A percentile compares a stretch with the other conserved stretches of the same genome.
phyloP scores from a whole-genome alignment of 257 asterid species.

The Cordia subcordata region DNA sequence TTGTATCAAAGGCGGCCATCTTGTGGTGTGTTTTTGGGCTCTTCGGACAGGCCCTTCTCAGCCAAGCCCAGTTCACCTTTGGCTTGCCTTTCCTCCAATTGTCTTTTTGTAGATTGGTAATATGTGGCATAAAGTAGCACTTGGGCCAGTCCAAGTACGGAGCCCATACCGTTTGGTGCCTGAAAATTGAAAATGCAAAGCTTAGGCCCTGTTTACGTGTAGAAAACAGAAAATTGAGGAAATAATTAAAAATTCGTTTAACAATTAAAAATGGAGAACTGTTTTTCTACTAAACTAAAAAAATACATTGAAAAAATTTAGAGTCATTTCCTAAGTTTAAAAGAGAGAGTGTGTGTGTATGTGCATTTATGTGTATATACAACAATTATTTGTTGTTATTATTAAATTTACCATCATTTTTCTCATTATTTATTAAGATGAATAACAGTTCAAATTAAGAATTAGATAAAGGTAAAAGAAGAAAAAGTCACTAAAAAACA shows the following conservation, averaged over 20 bases:
- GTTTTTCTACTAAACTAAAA: no score
- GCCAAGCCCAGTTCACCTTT: conserved; percentile 40
- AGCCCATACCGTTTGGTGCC: conserved; percentile 79
- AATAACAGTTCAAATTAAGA: no score
- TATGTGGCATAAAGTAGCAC: conserved; percentile 57
- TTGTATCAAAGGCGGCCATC: neutral
- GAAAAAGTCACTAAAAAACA: no score
- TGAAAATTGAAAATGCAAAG: conserved; percentile 12
- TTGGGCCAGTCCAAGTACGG: conserved; percentile 73
- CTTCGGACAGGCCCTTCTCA: conserved; percentile 18
- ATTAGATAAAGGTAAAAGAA: no score
- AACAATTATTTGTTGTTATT: no score
- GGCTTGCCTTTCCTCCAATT: conserved; percentile 43
- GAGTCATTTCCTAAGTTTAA: no score
- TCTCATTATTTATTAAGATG: no score
- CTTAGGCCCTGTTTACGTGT: neutral
- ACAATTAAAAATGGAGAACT: no score
- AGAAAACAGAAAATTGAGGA: neutral
- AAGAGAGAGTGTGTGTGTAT: no score
- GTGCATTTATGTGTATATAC: no score
- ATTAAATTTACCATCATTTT: no score
- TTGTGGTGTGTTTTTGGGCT: conserved; percentile 5
- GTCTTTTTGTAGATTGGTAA: conserved; percentile 58
- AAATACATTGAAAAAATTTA: no score
- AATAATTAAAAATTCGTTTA: neutral